Base-by-base conservation (phyloP, 495 filamentous ascomycete species). In the Cercophora samala region DNA sequence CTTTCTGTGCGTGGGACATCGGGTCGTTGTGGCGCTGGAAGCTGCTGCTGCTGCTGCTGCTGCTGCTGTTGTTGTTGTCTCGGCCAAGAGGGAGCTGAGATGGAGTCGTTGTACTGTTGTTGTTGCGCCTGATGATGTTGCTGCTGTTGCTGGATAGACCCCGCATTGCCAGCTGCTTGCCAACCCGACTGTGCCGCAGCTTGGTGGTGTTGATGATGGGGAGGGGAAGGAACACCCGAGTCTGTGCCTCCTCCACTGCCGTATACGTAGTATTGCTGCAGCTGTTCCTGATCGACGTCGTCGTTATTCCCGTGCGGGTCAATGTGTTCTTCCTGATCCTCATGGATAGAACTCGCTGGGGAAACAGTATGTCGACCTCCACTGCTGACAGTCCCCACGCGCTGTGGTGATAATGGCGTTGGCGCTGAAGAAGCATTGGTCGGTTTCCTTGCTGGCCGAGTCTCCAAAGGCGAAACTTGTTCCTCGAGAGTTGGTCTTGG, bases 311-410 rank as follows among this genome's bases (percentile, higher is more conserved):
- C 15, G 3, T 60, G 53, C 24, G 26, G 23, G 21, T 54, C 69
- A 26, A 46, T 18, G 21, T 63, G 59, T 11, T 69, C 62, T 18
- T 60, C 59, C 4, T 66, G 53, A 5, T 64, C 64, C 18, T 64
- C 63, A 58, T 68, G 72, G 52, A 70, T 67, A 18, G 72, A 74
- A 29, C 72, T 74, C 1, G 72, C 68, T 3, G 72, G 72, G 1
- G 72, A 74, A 17, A 74, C 66, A 18, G 65, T 70, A 24, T 68
- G 64, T 29, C 56, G 60, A 4, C 58, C 58, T 17, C 56, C 70
- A 54, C 68, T 70, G 65, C 60, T 66, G 18, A 65, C 51, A 0
- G 63, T 72, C 52, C 62, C 69, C 56, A 63, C 60, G 52, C 62
- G 66, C 56, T 68, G 66, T 4, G 64, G 69, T 21, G 46, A 51